These are phyloP conservation scores for Sistotremastrum suecicum DNA, from an alignment of 768 basidiomycete species.

Conservation along the genomic window DNA sequence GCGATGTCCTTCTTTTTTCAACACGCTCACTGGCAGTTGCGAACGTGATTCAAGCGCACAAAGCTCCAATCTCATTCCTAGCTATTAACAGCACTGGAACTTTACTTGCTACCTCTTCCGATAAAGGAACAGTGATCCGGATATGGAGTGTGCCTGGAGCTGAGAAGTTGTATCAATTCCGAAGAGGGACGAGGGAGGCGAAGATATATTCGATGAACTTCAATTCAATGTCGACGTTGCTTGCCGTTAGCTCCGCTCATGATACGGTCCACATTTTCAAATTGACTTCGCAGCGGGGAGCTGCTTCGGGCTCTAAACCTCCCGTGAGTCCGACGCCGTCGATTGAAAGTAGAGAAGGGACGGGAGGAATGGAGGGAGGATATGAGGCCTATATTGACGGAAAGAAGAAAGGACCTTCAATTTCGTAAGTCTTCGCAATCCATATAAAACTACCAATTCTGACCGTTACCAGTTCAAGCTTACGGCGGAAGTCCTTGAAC, in stretches of 20 bases:
- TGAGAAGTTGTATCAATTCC: conserved; percentile 91
- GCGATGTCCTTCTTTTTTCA: conserved; percentile 91
- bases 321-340: conserved; percentile 51
- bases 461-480: conserved; percentile 21
- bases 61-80: conserved; percentile 79
- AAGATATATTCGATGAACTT: conserved; percentile 78
- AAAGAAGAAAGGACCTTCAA: conserved; percentile 43
- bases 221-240: conserved; percentile 67
- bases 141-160: conserved; percentile 86
- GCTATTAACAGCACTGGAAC: conserved; percentile 79
- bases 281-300: conserved; percentile 27
- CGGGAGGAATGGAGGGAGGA: conserved; percentile 53
- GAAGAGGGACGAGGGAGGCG: conserved; percentile 78
- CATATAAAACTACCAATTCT: neutral
- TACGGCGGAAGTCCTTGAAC: conserved; percentile 59
- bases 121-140: conserved; percentile 94
- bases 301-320: neutral
- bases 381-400: conserved; percentile 77
- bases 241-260: conserved; percentile 83
- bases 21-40: conserved; percentile 82
- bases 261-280: conserved; percentile 97
- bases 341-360: conserved; percentile 47
- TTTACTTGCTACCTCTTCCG: conserved; percentile 82
- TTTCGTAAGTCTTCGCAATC: conserved; percentile 31
- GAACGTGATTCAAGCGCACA: conserved; percentile 96